Evolutionary conservation across 1,284 basidiomycete species (phyloP).

Genomic region (Rhodotorula mucilaginosa): DNA sequence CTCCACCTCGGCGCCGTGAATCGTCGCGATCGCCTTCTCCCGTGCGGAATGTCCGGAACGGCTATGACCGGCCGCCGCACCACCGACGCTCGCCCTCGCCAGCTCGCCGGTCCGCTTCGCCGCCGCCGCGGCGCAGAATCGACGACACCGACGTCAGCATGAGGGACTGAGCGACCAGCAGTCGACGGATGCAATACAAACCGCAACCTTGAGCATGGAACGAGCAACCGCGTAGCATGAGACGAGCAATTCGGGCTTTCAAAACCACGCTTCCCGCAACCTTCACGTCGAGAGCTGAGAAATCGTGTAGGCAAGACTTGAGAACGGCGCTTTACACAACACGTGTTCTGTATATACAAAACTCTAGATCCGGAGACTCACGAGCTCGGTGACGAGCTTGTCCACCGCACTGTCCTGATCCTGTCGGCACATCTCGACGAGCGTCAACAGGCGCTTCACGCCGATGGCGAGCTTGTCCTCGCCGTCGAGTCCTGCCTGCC

Average conservation of each 20-base stretch:
- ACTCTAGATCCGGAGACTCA: conserved; percentile 1
- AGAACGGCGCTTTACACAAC: not conserved
- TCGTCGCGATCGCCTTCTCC: conserved; percentile 25
- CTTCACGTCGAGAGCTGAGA: not conserved
- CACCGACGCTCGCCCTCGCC: conserved; percentile 8
- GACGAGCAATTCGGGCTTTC: not conserved
- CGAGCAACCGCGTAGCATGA: not conserved
- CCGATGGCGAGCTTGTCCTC: conserved; percentile 57
- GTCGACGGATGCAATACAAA: not conserved
- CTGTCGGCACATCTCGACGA: conserved; percentile 95
- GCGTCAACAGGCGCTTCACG: conserved; percentile 87
- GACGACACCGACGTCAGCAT: not conserved
- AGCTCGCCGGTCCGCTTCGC: not conserved
- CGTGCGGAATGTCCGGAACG: not conserved
- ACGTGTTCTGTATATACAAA: not conserved
- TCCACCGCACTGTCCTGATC: conserved; percentile 53
- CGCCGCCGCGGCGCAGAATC: not conserved
- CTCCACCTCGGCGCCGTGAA: conserved; percentile 2
- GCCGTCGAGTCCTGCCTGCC: conserved; percentile 1
- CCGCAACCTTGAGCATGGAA: not conserved
- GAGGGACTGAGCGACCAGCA: conserved; percentile 2
- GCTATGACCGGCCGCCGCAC: conserved; percentile 1
- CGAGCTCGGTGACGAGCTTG: conserved; percentile 45
- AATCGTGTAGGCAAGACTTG: not conserved
- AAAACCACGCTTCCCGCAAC: too few species aligned